Conservation (phyloP, 352 stramenopile species). For the Pythium phragmiticola region DNA sequence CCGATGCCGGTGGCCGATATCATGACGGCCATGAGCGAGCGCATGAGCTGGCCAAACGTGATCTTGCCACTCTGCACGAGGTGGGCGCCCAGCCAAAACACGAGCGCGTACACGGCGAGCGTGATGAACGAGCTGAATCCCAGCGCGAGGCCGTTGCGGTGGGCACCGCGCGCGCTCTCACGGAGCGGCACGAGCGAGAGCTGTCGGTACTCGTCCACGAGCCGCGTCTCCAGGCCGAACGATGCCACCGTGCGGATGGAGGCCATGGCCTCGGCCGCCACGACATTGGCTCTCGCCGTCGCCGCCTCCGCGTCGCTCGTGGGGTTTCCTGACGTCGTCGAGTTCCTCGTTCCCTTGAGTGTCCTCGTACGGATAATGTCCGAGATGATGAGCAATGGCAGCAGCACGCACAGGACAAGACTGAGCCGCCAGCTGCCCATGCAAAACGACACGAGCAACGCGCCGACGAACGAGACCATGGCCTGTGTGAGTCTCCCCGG, state of each 20-base stretch:
- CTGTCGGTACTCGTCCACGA: constrained; percentile 23
- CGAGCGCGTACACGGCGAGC: constrained; percentile 25
- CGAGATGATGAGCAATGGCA: constrained; percentile 59
- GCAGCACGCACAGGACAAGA: constrained; percentile 56
- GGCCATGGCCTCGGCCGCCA: constrained; percentile 26
- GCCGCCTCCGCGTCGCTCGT: not conserved
- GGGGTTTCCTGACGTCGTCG: no score
- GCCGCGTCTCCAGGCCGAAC: constrained; percentile 32
- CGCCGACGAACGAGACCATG: constrained; percentile 49
- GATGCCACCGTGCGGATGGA: constrained; percentile 54
- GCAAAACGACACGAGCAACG: constrained; percentile 60
- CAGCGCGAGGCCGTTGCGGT: constrained; percentile 19
- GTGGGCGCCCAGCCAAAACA: constrained; percentile 30
- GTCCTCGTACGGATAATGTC: constrained; percentile 33
- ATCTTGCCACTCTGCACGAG: constrained; percentile 40
- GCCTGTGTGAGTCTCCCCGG: constrained; percentile 43
- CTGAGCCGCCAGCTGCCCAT: constrained; percentile 68
- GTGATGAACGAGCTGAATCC: constrained; percentile 30
- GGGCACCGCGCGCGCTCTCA: constrained; percentile 2
- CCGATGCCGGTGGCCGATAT: constrained; percentile 38
- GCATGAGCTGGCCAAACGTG: constrained; percentile 39
- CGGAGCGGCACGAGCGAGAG: constrained; percentile 19
- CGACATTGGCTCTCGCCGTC: constrained; percentile 15
- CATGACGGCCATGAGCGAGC: constrained; percentile 45
- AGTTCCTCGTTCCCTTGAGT: constrained; percentile 10